Base-by-base conservation (phyloP, 2,329 filamentous ascomycete genomes). In the Apiospora rasikravindrae region DNA sequence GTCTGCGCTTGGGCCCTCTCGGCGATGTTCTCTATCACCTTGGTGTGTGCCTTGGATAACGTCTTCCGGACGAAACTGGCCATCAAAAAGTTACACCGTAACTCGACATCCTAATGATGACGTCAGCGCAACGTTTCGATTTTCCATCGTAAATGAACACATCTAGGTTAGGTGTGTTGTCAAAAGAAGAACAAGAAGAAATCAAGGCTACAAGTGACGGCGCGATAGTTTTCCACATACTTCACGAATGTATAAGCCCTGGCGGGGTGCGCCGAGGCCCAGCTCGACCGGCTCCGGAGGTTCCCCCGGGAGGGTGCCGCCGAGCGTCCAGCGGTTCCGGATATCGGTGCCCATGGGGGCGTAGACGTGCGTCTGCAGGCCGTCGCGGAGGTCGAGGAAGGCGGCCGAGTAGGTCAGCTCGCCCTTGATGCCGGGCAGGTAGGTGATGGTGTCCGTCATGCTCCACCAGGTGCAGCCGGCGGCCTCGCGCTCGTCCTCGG, bases 331-430 rank as follows among this genome's bases (percentile, higher is more conserved):
- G 82, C 92, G 92, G 68, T 90, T 92, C 73, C 90, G 90, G 76
- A 97, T 93, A 74, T 96, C 91, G 70, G 97, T 87, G 14, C 94
- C 94, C 78, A 94, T 88, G 0, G 95, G 94, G 4, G 94, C 94
- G 78, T 94, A 96, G 77, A 92, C 91, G 80, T 97, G 94, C 19
- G 94, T 97, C 83, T 95, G 91, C 40, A 97, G 82, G 6, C 94
- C 94, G 71, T 88, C 85, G 4, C 90, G 85, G 26, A 94, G 85
- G 78, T 97, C 89, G 81, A 94, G 89, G 80, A 97, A 97, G 77
- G 93, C 94, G 71, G 90, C 93, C 57, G 92, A 93, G 84, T 97
- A 97, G 42, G 87, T 90, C 72, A 97, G 88, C 77, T 93, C 90
- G 73, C 92, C 89, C 22, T 88, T 88, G 61, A 88, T 86, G 26